phyloP scores from a whole-genome alignment of 192 early-diverging fungal species.

The Coemansia sp. region DNA sequence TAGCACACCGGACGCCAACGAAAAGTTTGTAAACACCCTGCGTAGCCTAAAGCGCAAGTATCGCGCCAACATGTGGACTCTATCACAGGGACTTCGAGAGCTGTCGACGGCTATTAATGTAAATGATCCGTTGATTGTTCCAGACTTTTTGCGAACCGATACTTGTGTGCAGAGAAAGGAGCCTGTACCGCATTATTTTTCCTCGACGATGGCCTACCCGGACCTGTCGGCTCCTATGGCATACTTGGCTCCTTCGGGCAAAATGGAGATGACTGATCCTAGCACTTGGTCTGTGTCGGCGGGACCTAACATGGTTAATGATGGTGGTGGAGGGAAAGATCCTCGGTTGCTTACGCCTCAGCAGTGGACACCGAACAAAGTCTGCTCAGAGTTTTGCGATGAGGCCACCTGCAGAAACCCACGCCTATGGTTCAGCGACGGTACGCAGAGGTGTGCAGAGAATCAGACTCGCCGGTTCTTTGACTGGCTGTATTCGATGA shows the following conservation, averaged over 20 bases:
- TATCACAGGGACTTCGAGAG: constrained; percentile 47
- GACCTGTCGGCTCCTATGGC: constrained; percentile 49
- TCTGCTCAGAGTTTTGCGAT: constrained; percentile 48
- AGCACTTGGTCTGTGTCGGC: constrained; percentile 24
- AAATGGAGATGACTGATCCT: constrained; percentile 56
- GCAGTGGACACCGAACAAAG: constrained; percentile 44
- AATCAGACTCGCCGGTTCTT: constrained; percentile 60
- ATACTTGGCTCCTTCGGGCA: constrained; percentile 48
- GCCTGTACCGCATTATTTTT: constrained; percentile 24
- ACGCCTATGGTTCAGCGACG: constrained; percentile 51
- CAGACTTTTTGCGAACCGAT: constrained; percentile 24
- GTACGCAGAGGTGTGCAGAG: constrained; percentile 50
- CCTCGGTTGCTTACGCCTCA: constrained; percentile 19
- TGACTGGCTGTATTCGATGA: constrained; percentile 65
- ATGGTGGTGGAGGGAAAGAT: constrained; percentile 6
- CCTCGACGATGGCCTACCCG: constrained; percentile 46
- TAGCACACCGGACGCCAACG: constrained; percentile 33
- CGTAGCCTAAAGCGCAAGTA: constrained; percentile 38
- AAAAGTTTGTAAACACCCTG: constrained; percentile 49
- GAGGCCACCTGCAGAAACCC: constrained; percentile 47
- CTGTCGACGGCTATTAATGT: constrained; percentile 49
- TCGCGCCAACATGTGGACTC: constrained; percentile 41
- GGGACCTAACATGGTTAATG: not conserved
- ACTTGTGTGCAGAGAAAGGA: not conserved
- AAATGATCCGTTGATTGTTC: constrained; percentile 37